Evolutionary conservation across 257 asterid genomes (phyloP), one percentile per base, ranked within the genome.

Genomic region (Handroanthus guayacan): DNA sequence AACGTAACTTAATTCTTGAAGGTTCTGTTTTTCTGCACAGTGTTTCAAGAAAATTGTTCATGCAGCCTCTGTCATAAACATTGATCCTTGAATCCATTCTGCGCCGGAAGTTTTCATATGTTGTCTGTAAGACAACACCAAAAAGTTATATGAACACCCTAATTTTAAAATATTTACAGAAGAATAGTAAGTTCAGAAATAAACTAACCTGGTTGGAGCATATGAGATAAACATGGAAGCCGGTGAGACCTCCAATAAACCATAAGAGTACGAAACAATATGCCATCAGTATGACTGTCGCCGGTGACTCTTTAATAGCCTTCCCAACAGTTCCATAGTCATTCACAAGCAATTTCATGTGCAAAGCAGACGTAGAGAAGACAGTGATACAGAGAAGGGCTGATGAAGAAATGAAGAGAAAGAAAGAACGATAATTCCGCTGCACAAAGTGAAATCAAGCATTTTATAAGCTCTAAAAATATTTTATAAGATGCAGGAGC

Each of bases 361-460:
- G 63, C 63, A 57, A 25, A 20, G 63, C 63, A 7, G 63, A 57
- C 37, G 20, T 18, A 8, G 38, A 57, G 36, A 57, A 57, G 36
- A 57, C 63, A 6, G 10, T 57, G 36, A 57, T 57, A 20, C 63
- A 57, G 5, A 57, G 63, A 57, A 57, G 63, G 36, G 63, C 13
- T 0, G 63, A 7, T 25, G 63, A 57, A 57, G 63, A 57, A 57
- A 57, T 25, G 63, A 57, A 57, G 38, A 57, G 63, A 25, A 57
- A 57, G 63, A 57, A 57, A 57, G 63, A 5, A 57, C 63, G 63
- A 57, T 57, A 57, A 38, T 57, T 57, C 38, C 63, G 37, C 63
- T 57, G 63, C 63, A 57, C 37, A 18, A 57, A n/a, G n/a, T n/a
- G n/a, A n/a, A n/a, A n/a, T n/a, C n/a, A 57, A 57, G 20, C 6